Conservation (phyloP, 495 filamentous ascomycete genomes). For the Penicillium subrubescens region DNA sequence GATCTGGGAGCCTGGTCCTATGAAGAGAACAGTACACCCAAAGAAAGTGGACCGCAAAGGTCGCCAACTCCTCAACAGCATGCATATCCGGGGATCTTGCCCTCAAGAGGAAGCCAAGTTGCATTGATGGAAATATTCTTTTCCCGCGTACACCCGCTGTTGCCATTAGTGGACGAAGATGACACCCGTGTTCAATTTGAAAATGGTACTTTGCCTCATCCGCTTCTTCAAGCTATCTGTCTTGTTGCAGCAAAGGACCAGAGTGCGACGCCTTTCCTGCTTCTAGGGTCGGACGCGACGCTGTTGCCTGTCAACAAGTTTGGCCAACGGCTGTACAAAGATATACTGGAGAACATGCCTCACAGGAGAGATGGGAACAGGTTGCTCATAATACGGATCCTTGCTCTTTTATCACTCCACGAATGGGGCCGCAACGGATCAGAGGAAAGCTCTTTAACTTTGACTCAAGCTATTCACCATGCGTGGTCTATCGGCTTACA, state of each 20-base stretch:
- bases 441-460: neutral
- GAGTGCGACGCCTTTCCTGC: neutral
- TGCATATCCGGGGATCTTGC: neutral
- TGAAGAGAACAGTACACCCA: neutral
- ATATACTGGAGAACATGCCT: neutral
- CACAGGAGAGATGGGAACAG: neutral
- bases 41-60: neutral
- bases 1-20: neutral
- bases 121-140: neutral
- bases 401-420: neutral
- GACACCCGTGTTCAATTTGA: neutral
- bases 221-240: neutral
- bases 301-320: neutral
- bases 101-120: neutral
- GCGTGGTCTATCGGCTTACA: neutral
- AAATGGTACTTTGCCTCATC: neutral
- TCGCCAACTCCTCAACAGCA: neutral
- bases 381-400: neutral
- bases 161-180: neutral
- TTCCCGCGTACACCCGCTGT: neutral
- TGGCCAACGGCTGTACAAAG: neutral
- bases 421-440: neutral
- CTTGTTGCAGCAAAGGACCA: neutral
- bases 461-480: neutral
- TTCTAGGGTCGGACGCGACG: neutral